phyloP scores from a whole-genome alignment of 116 monocot genomes.

The Iris pallida region DNA sequence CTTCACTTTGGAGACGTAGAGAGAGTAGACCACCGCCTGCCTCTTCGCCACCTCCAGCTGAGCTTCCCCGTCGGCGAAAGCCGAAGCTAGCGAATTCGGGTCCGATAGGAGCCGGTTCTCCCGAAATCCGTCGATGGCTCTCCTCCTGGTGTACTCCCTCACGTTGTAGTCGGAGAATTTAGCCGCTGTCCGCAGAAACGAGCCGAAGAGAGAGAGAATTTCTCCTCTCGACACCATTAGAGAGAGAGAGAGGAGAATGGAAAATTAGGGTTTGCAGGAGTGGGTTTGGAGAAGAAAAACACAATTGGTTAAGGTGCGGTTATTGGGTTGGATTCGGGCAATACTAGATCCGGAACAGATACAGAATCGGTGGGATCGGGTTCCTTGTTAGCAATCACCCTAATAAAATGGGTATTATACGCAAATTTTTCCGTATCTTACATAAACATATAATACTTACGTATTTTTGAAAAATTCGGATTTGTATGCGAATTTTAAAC shows the following conservation, averaged over 20 bases:
- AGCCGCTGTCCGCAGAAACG: conserved; percentile 28
- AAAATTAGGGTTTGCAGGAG: too few relatives aligned
- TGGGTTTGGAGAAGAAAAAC: too few relatives aligned
- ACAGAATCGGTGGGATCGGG: too few relatives aligned
- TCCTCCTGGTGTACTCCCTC: conserved; percentile 58
- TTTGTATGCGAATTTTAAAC: too few relatives aligned
- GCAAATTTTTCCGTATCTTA: too few relatives aligned
- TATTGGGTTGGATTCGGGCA: too few relatives aligned
- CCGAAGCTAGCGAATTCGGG: conserved; percentile 16
- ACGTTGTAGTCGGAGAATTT: conserved; percentile 78
- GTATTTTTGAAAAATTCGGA: too few relatives aligned
- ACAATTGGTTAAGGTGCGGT: too few relatives aligned
- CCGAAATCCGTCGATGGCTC: conserved; percentile 63
- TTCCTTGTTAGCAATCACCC: too few relatives aligned
- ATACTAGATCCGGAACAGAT: too few relatives aligned
- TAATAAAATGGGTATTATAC: too few relatives aligned
- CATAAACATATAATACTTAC: too few relatives aligned
- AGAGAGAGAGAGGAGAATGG: not conserved
- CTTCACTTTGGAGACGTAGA: conserved; percentile 43
- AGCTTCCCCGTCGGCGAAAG: conserved; percentile 29
- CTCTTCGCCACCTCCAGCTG: conserved; percentile 40
- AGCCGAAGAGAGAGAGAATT: conserved; percentile 27
- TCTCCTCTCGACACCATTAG: conserved; percentile 10
- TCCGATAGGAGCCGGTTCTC: conserved; percentile 33
- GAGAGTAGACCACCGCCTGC: conserved; percentile 35